These are phyloP conservation scores for Pseudocohnilembus persalinus DNA, from an alignment of 169 alveolate species.

Conservation along the genomic window DNA sequence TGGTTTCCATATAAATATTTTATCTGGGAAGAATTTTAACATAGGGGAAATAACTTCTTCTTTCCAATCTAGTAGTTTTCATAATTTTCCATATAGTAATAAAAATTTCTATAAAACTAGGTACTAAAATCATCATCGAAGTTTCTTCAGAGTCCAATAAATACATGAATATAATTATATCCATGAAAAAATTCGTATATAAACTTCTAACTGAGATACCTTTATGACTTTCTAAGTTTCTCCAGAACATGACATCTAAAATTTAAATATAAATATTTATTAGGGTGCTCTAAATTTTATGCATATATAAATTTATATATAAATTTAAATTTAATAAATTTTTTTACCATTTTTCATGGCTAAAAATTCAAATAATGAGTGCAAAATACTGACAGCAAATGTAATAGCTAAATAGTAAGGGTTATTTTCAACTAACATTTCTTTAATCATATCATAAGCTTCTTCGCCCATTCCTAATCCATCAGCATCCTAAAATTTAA, in stretches of 20 bases:
- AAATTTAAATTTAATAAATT: too few relatives aligned
- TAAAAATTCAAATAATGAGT: conserved; percentile 68
- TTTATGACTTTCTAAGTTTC: conserved; percentile 92
- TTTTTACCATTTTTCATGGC: conserved; percentile 58
- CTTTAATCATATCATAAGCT: conserved; percentile 31
- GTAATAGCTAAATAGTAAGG: conserved; percentile 59
- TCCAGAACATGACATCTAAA: conserved; percentile 94
- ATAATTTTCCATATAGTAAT: conserved; percentile 93
- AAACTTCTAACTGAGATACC: conserved; percentile 94
- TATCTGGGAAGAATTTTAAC: conserved; percentile 42
- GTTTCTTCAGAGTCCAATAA: conserved; percentile 93
- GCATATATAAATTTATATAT: too few relatives aligned
- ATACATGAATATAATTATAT: conserved; percentile 91
- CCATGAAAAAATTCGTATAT: conserved; percentile 85
- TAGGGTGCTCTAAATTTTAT: neutral
- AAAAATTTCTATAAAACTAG: conserved; percentile 87
- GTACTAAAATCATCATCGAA: conserved; percentile 90
- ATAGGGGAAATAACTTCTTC: conserved; percentile 83
- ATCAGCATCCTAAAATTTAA: neutral
- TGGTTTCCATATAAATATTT: conserved; percentile 16
- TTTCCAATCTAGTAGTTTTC: conserved; percentile 89
- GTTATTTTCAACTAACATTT: conserved; percentile 66
- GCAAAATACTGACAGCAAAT: conserved; percentile 56
- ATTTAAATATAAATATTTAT: too few relatives aligned
- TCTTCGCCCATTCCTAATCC: too few relatives aligned